phyloP scores from a whole-genome alignment of 164 flowering plant species.

The Sedum album region DNA sequence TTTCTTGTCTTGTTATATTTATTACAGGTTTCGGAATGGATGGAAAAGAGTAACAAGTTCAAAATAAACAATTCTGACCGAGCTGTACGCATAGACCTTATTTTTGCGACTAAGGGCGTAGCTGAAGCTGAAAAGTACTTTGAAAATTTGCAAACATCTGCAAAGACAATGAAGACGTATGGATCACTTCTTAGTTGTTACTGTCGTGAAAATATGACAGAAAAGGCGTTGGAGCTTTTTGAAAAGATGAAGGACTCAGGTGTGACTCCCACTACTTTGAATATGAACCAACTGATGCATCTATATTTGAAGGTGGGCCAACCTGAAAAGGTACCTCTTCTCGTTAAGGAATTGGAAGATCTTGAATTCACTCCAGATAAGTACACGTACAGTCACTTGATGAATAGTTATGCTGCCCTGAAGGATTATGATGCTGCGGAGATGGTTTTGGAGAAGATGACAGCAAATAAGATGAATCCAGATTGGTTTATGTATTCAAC shows the following conservation, averaged over 20 bases:
- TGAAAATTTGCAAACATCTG: conserved; percentile 20
- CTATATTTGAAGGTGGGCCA: conserved; percentile 23
- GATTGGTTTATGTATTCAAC: conserved; percentile 21
- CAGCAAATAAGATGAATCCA: background rate
- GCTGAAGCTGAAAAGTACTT: conserved; percentile 34
- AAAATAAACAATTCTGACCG: conserved; percentile 16
- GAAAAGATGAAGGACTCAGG: conserved; percentile 24
- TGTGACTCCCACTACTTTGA: conserved; percentile 12
- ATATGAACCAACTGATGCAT: conserved; percentile 25
- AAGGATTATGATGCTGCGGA: conserved; percentile 28
- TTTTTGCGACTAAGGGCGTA: conserved; percentile 22
- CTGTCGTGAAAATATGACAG: conserved; percentile 22
- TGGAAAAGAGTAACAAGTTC: conserved; percentile 21
- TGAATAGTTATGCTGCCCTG: conserved; percentile 26
- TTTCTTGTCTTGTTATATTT: background rate
- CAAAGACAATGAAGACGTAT: conserved; percentile 25
- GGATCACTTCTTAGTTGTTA: conserved; percentile 37
- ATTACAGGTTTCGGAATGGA: conserved; percentile 35
- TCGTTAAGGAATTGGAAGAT: conserved; percentile 28
- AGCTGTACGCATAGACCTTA: conserved; percentile 28
- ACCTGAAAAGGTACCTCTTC: conserved; percentile 20
- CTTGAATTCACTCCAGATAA: conserved; percentile 15
- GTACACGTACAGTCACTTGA: conserved; percentile 25
- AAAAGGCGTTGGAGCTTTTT: conserved; percentile 25
- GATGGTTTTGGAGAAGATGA: conserved; percentile 25